phyloP scores from a whole-genome alignment of 2,329 filamentous ascomycete species.

The Fusarium ambrosium region DNA sequence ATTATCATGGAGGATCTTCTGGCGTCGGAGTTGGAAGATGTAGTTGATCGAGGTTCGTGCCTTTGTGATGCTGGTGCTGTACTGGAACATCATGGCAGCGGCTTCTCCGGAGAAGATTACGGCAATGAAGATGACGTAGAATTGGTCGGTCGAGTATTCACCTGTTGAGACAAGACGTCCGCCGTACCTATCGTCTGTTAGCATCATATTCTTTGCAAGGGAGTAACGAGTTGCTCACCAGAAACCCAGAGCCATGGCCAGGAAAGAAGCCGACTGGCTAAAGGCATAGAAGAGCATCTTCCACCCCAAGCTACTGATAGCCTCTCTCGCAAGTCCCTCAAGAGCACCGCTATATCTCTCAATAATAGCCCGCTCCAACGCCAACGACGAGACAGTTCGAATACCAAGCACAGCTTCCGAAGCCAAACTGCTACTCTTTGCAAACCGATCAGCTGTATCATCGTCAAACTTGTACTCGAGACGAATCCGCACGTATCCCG shows the following conservation, averaged over 20 bases:
- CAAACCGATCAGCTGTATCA: conserved; percentile 59
- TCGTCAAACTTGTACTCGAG: conserved; percentile 62
- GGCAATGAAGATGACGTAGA: conserved; percentile 66
- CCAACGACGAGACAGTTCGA: conserved; percentile 63
- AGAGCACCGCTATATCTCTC: conserved; percentile 51
- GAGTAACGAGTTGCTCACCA: conserved; percentile 45
- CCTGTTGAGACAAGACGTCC: conserved; percentile 56
- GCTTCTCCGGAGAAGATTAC: conserved; percentile 62
- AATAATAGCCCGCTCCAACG: conserved; percentile 60
- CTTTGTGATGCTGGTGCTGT: conserved; percentile 66
- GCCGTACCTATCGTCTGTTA: conserved; percentile 51
- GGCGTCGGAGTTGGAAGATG: conserved; percentile 57
- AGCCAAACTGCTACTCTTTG: conserved; percentile 62
- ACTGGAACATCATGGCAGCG: conserved; percentile 59
- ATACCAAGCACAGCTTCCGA: conserved; percentile 65
- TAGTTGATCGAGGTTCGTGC: conserved; percentile 63
- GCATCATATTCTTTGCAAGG: neutral
- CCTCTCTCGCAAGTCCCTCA: conserved; percentile 48
- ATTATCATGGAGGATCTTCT: conserved; percentile 49
- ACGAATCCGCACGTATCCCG: conserved; percentile 63
- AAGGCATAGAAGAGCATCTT: conserved; percentile 59
- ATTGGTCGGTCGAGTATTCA: conserved; percentile 62
- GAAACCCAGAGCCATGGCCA: conserved; percentile 56
- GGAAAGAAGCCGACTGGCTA: conserved; percentile 56
- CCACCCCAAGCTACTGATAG: conserved; percentile 50